phyloP scores from a whole-genome alignment of 805 yeast species.

The Nakazawaea pomicola region DNA sequence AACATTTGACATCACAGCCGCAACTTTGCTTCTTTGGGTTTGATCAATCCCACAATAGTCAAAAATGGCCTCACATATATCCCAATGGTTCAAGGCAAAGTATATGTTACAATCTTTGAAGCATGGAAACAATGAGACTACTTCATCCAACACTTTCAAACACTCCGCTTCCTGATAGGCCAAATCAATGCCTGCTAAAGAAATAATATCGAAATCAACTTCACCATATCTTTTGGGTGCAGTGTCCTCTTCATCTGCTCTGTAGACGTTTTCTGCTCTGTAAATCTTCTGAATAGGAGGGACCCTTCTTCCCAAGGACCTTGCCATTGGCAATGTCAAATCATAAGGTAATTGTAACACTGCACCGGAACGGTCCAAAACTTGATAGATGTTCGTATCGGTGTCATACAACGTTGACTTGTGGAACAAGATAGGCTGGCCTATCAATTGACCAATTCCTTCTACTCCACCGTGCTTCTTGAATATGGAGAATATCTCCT shows the following conservation, averaged over 20 bases:
- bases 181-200: conserved; percentile 35
- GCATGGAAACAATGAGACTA: conserved; percentile 61
- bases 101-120: conserved; percentile 50
- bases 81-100: conserved; percentile 75
- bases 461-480: conserved; percentile 84
- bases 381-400: conserved; percentile 65
- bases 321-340: conserved; percentile 83
- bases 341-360: conserved; percentile 89
- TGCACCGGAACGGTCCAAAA: conserved; percentile 81
- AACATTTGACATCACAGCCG: conserved; percentile 68
- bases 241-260: conserved; percentile 61
- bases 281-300: conserved; percentile 54
- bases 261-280: conserved; percentile 75
- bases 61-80: conserved; percentile 67
- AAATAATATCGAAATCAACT: conserved; percentile 78
- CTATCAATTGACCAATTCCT: conserved; percentile 35
- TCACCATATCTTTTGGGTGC: conserved; percentile 78
- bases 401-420: conserved; percentile 66
- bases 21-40: conserved; percentile 65
- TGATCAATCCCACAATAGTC: conserved; percentile 79
- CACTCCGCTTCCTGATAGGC: conserved; percentile 83
- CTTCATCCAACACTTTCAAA: conserved; percentile 74
- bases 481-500: conserved; percentile 59
- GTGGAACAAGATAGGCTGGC: conserved; percentile 70
- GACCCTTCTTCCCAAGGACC: conserved; percentile 64